Evolutionary conservation across 148 eudicot genomes (phyloP).

Genomic region (Silene uniflora): DNA sequence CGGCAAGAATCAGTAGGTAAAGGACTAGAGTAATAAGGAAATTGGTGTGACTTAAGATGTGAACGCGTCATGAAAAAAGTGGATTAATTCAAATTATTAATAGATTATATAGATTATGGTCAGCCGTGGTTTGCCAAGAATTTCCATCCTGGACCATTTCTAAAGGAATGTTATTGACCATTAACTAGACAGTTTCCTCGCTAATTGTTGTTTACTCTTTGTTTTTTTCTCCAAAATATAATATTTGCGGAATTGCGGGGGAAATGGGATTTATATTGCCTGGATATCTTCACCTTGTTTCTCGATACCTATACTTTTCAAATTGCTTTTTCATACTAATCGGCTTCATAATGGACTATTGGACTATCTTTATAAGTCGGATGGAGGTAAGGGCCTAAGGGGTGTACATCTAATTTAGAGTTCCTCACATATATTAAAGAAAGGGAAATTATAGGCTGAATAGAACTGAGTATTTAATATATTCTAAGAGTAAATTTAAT

Average conservation of each 20-base stretch:
- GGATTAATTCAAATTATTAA: neutral
- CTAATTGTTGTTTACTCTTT: constrained; percentile 7
- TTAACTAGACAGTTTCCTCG: constrained; percentile 13
- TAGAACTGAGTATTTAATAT: too few species aligned
- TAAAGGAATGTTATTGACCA: constrained; percentile 8
- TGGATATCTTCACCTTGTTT: constrained; percentile 4
- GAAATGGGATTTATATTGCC: constrained; percentile 3
- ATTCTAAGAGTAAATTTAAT: too few species aligned
- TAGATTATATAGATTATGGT: neutral
- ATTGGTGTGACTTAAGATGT: neutral
- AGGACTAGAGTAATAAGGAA: neutral
- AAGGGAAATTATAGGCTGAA: too few species aligned
- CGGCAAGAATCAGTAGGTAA: too few species aligned
- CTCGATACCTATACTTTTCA: neutral
- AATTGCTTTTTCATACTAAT: neutral
- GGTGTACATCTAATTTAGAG: too few species aligned
- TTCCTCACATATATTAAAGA: too few species aligned
- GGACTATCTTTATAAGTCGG: neutral
- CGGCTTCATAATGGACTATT: neutral
- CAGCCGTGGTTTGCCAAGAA: neutral
- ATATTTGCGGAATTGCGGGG: neutral
- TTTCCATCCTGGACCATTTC: constrained; percentile 12
- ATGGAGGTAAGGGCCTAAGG: too few species aligned
- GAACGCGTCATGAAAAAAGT: constrained; percentile 6
- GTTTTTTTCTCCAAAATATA: neutral